Percentiles rank a stretch among this genome's conserved stretches.
These are phyloP conservation scores for Citropsis articulata DNA, from an alignment of 345 rosid genomes.

Conservation along the genomic window DNA sequence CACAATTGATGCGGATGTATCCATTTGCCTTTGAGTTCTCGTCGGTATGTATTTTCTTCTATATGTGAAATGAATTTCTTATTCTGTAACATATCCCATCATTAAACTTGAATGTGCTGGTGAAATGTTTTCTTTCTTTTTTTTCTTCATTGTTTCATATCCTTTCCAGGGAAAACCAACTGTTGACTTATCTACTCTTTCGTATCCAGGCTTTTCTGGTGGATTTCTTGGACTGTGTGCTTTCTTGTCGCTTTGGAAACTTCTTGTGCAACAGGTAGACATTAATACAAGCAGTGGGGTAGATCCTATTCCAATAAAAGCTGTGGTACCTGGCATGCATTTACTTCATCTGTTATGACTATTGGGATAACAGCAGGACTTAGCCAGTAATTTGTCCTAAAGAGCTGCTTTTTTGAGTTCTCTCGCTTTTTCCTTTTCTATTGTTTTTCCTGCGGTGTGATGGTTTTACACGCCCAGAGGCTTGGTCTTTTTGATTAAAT, in stretches of 20 bases:
- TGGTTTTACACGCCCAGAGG: not conserved
- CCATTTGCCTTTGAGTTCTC: constrained; percentile 97
- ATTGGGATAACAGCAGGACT: not conserved
- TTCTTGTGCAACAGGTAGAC: constrained; percentile 87
- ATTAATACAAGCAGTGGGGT: not conserved
- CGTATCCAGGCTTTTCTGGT: constrained; percentile 78
- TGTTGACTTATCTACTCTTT: constrained; percentile 10
- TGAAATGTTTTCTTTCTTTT: not conserved
- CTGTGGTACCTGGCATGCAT: constrained; percentile 1
- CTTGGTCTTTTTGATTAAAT: not conserved
- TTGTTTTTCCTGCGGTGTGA: not conserved
- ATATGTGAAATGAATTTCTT: not conserved
- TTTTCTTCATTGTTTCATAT: constrained; percentile 2
- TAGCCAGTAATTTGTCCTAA: not conserved
- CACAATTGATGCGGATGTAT: constrained; percentile 88
- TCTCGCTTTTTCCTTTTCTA: not conserved
- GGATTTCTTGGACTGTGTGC: constrained; percentile 81
- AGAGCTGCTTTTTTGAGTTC: not conserved
- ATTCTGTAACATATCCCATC: not conserved
- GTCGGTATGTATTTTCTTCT: constrained; percentile 56
- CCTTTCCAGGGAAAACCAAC: not conserved
- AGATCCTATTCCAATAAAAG: not conserved
- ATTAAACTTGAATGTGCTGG: constrained; percentile 11
- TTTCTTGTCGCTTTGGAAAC: constrained; percentile 95
- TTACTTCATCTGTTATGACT: not conserved